Evolutionary conservation across 1,284 basidiomycete species (phyloP).

Genomic region (Vanrija humicola): DNA sequence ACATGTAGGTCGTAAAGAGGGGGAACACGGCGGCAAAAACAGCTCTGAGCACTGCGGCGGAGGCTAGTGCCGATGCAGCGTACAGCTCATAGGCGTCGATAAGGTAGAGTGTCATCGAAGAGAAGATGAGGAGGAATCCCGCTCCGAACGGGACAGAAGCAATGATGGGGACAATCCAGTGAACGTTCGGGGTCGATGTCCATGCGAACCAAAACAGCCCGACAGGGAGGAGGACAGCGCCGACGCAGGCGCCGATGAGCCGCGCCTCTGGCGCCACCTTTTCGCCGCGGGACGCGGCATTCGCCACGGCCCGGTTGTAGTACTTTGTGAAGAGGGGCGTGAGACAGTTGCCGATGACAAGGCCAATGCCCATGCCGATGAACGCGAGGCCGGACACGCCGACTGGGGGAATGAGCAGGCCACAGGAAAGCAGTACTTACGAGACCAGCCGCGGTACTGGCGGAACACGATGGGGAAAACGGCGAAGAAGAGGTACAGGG

Average conservation of each 20-base stretch:
- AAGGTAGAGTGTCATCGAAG: slow-evolving; percentile 54
- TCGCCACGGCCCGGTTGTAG: slow-evolving; percentile 56
- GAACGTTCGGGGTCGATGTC: slow-evolving; percentile 59
- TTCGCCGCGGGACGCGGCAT: slow-evolving; percentile 55
- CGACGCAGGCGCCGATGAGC: slow-evolving; percentile 58
- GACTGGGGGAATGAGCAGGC: not conserved
- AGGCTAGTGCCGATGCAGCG: slow-evolving; percentile 64
- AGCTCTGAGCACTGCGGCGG: slow-evolving; percentile 65
- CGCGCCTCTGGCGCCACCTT: slow-evolving; percentile 54
- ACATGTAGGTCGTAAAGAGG: slow-evolving; percentile 44
- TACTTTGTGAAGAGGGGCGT: slow-evolving; percentile 53
- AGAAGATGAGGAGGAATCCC: slow-evolving; percentile 60
- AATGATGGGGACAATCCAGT: slow-evolving; percentile 62
- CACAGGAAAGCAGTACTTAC: not conserved
- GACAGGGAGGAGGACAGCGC: slow-evolving; percentile 57
- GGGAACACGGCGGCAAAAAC: slow-evolving; percentile 54
- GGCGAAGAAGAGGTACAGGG: slow-evolving; percentile 45
- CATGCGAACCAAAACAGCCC: slow-evolving; percentile 61
- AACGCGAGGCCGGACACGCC: slow-evolving; percentile 55
- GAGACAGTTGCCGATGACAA: slow-evolving; percentile 53
- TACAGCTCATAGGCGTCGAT: slow-evolving; percentile 60
- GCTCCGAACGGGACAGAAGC: slow-evolving; percentile 61
- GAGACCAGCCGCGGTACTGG: slow-evolving; percentile 8
- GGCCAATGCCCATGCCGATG: slow-evolving; percentile 62
- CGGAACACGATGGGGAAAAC: slow-evolving; percentile 58